These are phyloP conservation scores for Magnusiomyces magnusii DNA, from an alignment of 1,139 yeast genomes.

Conservation along the genomic window DNA sequence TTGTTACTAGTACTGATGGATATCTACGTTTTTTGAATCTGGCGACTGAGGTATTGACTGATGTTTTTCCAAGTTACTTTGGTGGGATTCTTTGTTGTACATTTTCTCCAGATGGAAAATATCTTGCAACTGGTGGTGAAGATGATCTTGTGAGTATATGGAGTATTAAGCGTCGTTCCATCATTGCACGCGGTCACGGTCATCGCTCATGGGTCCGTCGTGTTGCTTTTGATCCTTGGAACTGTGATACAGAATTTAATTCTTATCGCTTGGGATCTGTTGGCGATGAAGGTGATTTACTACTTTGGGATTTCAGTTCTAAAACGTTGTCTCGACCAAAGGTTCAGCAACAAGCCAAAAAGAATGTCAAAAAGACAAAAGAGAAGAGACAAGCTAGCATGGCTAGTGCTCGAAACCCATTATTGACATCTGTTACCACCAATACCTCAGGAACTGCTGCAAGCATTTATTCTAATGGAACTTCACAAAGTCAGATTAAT, in stretches of 20 bases:
- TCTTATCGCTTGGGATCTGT: conserved; percentile 55
- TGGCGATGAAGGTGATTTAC: conserved; percentile 62
- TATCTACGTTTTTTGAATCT: conserved; percentile 52
- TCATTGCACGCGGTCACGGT: conserved; percentile 47
- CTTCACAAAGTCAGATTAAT: too few species aligned
- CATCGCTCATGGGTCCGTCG: conserved; percentile 57
- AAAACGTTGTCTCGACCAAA: conserved; percentile 36
- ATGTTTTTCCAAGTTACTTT: conserved; percentile 58
- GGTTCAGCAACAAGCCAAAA: neutral
- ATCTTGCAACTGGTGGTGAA: conserved; percentile 46
- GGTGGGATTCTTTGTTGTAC: conserved; percentile 54
- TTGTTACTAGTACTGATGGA: conserved; percentile 63
- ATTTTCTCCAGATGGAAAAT: conserved; percentile 61
- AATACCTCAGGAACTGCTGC: neutral
- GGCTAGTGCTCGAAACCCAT: neutral
- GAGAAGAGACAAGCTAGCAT: neutral
- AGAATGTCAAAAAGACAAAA: neutral
- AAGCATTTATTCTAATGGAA: too few species aligned
- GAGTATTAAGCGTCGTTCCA: conserved; percentile 23
- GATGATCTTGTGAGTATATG: conserved; percentile 37
- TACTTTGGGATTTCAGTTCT: conserved; percentile 70
- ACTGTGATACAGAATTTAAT: conserved; percentile 25
- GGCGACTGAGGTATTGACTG: conserved; percentile 43
- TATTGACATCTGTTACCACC: neutral
- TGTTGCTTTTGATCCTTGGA: conserved; percentile 41